phyloP scores from a whole-genome alignment of 257 asterid species.

The Jacaranda copaia region DNA sequence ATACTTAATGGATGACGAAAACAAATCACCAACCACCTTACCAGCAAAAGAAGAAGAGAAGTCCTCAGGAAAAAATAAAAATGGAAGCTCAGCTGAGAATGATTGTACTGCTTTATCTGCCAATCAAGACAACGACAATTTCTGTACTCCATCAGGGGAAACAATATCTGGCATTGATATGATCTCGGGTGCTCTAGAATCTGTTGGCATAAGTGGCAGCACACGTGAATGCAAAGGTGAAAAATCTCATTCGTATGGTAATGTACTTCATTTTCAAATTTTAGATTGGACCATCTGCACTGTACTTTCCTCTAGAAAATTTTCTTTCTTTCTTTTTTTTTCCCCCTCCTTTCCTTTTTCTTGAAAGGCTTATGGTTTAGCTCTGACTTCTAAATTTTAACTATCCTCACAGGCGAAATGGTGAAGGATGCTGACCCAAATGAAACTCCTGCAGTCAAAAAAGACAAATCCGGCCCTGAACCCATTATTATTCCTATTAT shows the following conservation, averaged over 20 bases:
- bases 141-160: conserved; percentile 42
- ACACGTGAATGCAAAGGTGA: conserved; percentile 56
- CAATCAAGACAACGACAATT: conserved; percentile 40
- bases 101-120: conserved; percentile 34
- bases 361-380: conserved; percentile 4
- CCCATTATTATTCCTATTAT: conserved; percentile 90
- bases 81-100: conserved; percentile 51
- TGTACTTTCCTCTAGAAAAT: conserved; percentile 27
- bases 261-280: conserved; percentile 18
- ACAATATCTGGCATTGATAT: conserved; percentile 49
- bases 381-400: conserved; percentile 23
- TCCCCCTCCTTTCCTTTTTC: background rate
- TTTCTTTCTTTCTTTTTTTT: background rate
- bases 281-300: background rate
- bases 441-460: conserved; percentile 49
- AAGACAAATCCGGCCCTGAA: conserved; percentile 80
- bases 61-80: conserved; percentile 45
- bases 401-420: conserved; percentile 56
- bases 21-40: conserved; percentile 52
- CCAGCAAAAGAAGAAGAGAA: conserved; percentile 62
- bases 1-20: conserved; percentile 93
- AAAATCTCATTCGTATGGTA: conserved; percentile 20
- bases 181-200: conserved; percentile 58
- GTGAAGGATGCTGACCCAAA: conserved; percentile 53
- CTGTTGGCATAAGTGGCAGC: conserved; percentile 52